Base-by-base conservation (phyloP, 768 basidiomycete genomes). In the Thelephora ganbajun region DNA sequence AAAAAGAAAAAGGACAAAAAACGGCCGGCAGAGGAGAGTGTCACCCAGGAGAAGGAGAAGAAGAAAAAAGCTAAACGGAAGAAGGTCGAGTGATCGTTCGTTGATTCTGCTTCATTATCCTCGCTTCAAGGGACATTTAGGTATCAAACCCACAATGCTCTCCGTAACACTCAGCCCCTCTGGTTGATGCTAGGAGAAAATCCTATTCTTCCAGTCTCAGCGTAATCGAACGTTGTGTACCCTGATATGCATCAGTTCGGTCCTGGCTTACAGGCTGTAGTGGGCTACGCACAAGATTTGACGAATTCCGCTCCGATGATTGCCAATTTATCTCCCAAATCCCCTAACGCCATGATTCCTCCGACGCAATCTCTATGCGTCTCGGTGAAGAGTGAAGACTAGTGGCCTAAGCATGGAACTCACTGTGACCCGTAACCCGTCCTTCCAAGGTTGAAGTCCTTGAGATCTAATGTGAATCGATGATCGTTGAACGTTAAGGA, bases 291-390 rank as follows among this genome's bases (percentile, higher is more conserved):
- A 77, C 81, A 83, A 9, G 75, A 79, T 63, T 83, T 83, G 42
- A 82, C 57, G 55, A 83, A 81, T 53, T 70, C 72, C 57, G 73
- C 79, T 67, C 77, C 80, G 46, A 83, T 66, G 59, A 83, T 76
- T 12, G 73, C 72, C 20, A 84, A 62, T 56, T 76, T 64, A 33
- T 64, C 47, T 12, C 65, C 63, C 50, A 63, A 22, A 13, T 48
- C 48, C 7, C 62, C 69, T 1, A 74, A 56, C 0, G 69, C 67
- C 22, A 80, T 53, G 26, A 84, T 66, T 3, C 72, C 76, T 5
- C 73, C 78, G 2, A 81, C 63, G 57, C 79, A 81, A 36, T 69
- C 66, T 6, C 72, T 76, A 50, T n/a, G 16, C 47, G 14, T n/a
- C 23, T 30, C 14, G 18, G 1, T 5, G 6, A 23, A 13, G 12